Base-by-base conservation (phyloP, 2,329 filamentous ascomycete genomes). In the Colletotrichum navitas region DNA sequence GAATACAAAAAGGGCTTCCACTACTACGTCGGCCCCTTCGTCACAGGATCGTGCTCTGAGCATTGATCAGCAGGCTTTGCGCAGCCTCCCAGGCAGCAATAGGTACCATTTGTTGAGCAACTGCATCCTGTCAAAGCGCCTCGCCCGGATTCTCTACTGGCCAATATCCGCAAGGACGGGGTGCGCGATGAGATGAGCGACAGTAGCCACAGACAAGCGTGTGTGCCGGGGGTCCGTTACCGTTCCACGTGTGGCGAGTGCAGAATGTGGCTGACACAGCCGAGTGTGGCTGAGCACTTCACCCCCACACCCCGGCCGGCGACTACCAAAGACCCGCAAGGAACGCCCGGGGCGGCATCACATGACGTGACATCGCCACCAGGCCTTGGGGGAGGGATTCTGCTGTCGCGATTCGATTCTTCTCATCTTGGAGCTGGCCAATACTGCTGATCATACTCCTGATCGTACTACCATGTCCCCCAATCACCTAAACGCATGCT, bases 211-310 rank as follows among this genome's bases (percentile, higher is more conserved):
- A 49, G 59, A 11, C 32, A 21, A 16, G n/a, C 41, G 11, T 16
- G 18, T 11, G n/a, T 29, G 29, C 29, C 29, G 29, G 29, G 29
- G 29, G 2, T 4, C 36, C 26, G 24, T 16, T 24, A 66, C 43
- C 34, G 24, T 45, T 36, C n/a, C 29, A 51, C 4, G 14, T 70
- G 67, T 70, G 67, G 67, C 62, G 55, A 70, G 62, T 66, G 67
- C n/a, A 16, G 8, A n/a, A 7, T 29, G 39, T 70, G 67, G 67
- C 62, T 70, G 29, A 41, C 5, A 24, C 21, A 10, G 39, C 18
- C 1, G 24, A 34, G 2, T 64, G 65, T 71, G 69, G 69, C 69
- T 63, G 52, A 68, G 69, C 29, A 16, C 5, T 4, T 1, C 5
- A 24, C 18, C 41, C 36, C 64, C 56, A 39, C 55, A 52, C 62